Base-by-base conservation (phyloP, 768 basidiomycete species). In the Suillus subalutaceus region DNA sequence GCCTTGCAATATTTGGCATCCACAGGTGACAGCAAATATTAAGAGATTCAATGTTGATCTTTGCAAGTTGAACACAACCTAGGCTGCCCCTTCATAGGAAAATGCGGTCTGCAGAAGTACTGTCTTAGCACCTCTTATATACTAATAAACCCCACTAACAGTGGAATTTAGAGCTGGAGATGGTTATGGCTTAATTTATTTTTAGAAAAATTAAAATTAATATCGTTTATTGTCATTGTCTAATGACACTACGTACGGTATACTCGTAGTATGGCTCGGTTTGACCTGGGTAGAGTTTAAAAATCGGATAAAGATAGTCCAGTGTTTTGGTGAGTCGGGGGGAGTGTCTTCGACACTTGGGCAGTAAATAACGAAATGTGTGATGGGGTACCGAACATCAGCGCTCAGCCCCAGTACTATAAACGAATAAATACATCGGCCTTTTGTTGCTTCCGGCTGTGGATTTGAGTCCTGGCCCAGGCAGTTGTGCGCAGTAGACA, bases 401-500 rank as follows among this genome's bases (percentile, higher is more conserved):
- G 26, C 26, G 26, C 75, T 79, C 62, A 70, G 77, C 5, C 72
- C 87, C 2, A 73, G 77, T 23, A 73, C 84, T 0, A 77, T 90
- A 43, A 77, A 78, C 61, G 81, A 82, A 62, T 12, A 68, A 71
- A 26, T 80, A 79, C 38, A 71, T 85, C 26, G 78, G 79, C 50
- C 78, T 83, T 56, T 70, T 88, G 2, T 79, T 90, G 74, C 86
- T 88, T 18, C 88, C 90, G 0, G 90, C 90, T 1, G 74, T 77
- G 20, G 82, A 88, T 52, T 85, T 89, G 1, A 82, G 82, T 8
- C 75, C 82, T 0, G 79, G 79, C 44, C 9, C 44, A 9, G 46
- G 86, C 89, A 0, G 83, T 84, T 30, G 16, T 32, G 30, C 53
- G 18, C 9, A 5, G 32, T 18, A 30, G 18, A 30, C 18, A 41